phyloP scores from a whole-genome alignment of 192 early-diverging fungal genomes.

The Gamsiella multidivaricata region DNA sequence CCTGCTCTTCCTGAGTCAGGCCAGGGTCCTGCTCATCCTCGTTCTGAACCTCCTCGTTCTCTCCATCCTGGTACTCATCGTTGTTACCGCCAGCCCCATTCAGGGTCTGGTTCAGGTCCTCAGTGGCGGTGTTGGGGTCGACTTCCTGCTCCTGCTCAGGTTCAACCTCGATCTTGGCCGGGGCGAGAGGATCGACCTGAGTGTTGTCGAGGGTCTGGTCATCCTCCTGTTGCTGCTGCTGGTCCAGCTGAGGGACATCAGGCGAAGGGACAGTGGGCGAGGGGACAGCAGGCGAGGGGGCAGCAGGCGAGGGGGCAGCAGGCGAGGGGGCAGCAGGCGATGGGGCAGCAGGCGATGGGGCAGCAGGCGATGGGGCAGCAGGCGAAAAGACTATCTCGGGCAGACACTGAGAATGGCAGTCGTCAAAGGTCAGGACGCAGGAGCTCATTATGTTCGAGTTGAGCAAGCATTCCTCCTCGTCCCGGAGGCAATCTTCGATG shows the following conservation, averaged over 20 bases:
- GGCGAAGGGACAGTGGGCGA: too few relatives aligned
- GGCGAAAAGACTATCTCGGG: neutral
- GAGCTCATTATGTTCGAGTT: slow-evolving; percentile 8
- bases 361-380: neutral
- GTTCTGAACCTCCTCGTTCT: slow-evolving; percentile 12
- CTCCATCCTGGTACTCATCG: slow-evolving; percentile 13
- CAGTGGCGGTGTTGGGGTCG: neutral
- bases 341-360: too few relatives aligned
- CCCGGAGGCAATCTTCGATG: slow-evolving; percentile 22
- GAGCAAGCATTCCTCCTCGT: slow-evolving; percentile 35
- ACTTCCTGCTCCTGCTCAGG: neutral
- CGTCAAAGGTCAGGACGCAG: slow-evolving; percentile 23
- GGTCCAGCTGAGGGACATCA: too few relatives aligned
- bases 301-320: too few relatives aligned
- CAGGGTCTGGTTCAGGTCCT: neutral
- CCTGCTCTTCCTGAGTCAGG: slow-evolving; percentile 10
- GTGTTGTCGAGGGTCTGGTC: neutral
- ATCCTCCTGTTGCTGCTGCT: too few relatives aligned
- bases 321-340: neutral
- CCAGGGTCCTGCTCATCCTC: slow-evolving; percentile 21
- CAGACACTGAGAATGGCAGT: slow-evolving; percentile 17
- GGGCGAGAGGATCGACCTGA: neutral
- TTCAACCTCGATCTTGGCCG: neutral
- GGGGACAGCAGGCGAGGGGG: too few relatives aligned
- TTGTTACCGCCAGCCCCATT: slow-evolving; percentile 2